These are phyloP conservation scores for Neofusicoccum sp. DNA, from an alignment of 2,329 filamentous ascomycete species.

Conservation along the genomic window DNA sequence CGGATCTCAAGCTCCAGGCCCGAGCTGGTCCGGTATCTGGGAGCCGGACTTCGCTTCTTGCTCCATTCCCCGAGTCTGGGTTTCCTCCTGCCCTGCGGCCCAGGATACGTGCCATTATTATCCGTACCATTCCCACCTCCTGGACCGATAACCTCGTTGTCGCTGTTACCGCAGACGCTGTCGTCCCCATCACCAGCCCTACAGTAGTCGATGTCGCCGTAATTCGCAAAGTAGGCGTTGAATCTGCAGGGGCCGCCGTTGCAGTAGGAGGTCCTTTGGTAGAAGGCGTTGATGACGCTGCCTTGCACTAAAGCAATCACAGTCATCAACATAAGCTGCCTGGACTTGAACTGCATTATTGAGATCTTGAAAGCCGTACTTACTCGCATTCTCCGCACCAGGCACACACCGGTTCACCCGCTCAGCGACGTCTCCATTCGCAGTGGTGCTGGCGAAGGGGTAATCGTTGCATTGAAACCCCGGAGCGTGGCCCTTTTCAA, in stretches of 20 bases:
- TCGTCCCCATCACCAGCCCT: background rate
- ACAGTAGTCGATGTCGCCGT: background rate
- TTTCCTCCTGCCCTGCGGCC: background rate
- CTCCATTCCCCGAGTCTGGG: background rate
- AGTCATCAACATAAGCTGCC: no score
- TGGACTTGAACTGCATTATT: no score
- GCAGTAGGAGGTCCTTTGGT: background rate
- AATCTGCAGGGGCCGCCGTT: background rate
- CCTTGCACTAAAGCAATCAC: background rate
- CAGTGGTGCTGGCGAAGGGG: background rate
- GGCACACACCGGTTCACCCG: conserved; percentile 1
- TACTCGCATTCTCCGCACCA: background rate
- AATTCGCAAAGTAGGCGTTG: background rate
- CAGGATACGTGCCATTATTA: background rate
- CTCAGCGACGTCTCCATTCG: background rate
- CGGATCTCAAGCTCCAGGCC: background rate
- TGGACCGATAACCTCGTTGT: background rate
- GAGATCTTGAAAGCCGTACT: no score
- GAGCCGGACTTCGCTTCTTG: background rate
- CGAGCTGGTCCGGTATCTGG: background rate
- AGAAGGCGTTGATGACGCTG: background rate
- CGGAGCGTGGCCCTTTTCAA: background rate
- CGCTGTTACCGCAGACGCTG: background rate
- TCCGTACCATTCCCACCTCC: background rate
- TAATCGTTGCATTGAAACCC: background rate